These are phyloP conservation scores for Fusarium protoensiforme DNA, from an alignment of 2,329 filamentous ascomycete species.

Conservation along the genomic window DNA sequence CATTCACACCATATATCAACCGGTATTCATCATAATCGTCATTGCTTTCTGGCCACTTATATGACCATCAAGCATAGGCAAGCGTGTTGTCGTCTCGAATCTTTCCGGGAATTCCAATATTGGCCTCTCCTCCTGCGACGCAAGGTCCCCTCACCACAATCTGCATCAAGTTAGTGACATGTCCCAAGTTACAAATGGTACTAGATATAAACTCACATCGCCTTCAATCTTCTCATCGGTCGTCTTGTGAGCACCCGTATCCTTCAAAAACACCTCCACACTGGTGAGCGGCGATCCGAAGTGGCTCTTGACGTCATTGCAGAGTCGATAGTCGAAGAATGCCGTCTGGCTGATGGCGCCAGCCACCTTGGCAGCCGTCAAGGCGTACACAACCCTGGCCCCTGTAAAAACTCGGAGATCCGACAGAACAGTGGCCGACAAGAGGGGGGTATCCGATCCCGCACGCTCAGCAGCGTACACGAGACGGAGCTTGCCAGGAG, in stretches of 20 bases:
- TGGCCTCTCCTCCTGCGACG: slow-evolving; percentile 74
- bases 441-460: slow-evolving; percentile 68
- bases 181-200: neutral
- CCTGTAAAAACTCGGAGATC: slow-evolving; percentile 85
- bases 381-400: slow-evolving; percentile 84
- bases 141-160: slow-evolving; percentile 79
- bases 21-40: neutral
- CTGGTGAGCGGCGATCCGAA: slow-evolving; percentile 86
- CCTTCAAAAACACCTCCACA: slow-evolving; percentile 80
- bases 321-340: slow-evolving; percentile 84
- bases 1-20: neutral
- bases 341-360: slow-evolving; percentile 90
- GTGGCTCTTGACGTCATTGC: slow-evolving; percentile 60
- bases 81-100: slow-evolving; percentile 81
- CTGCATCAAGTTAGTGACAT: slow-evolving; percentile 51
- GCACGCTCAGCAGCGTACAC: slow-evolving; percentile 82
- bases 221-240: slow-evolving; percentile 71
- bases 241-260: slow-evolving; percentile 69
- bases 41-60: neutral
- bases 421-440: slow-evolving; percentile 77
- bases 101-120: slow-evolving; percentile 71
- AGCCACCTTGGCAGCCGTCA: slow-evolving; percentile 85
- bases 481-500: slow-evolving; percentile 80
- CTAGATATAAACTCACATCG: slow-evolving; percentile 62
- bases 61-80: slow-evolving; percentile 58